Evolutionary conservation across 192 early-diverging fungal species (phyloP).

Genomic region (Coemansia sp.): DNA sequence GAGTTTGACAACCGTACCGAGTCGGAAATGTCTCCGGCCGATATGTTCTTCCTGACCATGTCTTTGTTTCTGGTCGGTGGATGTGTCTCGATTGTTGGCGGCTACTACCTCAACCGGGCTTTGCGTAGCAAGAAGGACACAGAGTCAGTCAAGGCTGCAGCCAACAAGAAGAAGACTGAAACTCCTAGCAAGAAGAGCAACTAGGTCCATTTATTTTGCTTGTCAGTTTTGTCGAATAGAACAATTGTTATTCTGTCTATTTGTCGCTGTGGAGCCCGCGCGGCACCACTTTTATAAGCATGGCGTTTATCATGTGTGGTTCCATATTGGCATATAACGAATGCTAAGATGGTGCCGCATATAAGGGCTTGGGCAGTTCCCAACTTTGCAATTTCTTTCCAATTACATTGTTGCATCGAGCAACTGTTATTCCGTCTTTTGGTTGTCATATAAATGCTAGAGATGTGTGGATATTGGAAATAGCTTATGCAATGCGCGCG

Average conservation of each 20-base stretch:
- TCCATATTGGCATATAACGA: no score
- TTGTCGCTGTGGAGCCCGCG: no score
- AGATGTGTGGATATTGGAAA: background rate
- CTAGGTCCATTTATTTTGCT: background rate
- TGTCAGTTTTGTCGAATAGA: background rate
- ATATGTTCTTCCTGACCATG: constrained; percentile 53
- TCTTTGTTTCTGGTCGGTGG: constrained; percentile 53
- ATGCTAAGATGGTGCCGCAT: no score
- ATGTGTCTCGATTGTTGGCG: constrained; percentile 51
- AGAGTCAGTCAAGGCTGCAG: constrained; percentile 27
- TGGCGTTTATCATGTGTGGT: no score
- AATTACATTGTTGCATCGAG: no score
- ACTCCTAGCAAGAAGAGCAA: constrained; percentile 14
- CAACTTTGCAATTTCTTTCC: no score
- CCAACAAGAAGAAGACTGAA: constrained; percentile 18
- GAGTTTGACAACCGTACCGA: constrained; percentile 50
- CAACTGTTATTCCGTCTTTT: background rate
- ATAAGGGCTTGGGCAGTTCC: no score
- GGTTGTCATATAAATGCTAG: background rate
- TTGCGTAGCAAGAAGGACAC: constrained; percentile 36
- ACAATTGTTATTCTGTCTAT: no score
- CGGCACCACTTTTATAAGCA: no score
- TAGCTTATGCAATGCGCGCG: background rate
- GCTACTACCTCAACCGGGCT: constrained; percentile 51
- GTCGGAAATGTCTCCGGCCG: constrained; percentile 52